Conservation (phyloP, 2,329 filamentous ascomycete genomes). For the Fusarium guadeloupense region DNA sequence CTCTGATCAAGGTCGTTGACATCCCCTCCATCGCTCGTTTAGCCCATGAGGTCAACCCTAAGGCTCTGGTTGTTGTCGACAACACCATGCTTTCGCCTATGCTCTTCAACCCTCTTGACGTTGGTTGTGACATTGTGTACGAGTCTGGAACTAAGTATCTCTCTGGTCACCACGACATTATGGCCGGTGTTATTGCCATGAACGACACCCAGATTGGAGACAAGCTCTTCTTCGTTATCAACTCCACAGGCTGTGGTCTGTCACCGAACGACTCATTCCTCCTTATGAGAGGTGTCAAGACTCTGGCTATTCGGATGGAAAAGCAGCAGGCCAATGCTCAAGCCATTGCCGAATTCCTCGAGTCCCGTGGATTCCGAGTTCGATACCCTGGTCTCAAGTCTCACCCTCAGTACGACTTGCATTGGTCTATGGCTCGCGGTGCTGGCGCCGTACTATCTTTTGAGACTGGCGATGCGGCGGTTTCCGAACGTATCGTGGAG, state of each 20-base stretch:
- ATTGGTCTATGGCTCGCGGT: slow-evolving; percentile 94
- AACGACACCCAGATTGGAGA: slow-evolving; percentile 86
- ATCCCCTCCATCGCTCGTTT: slow-evolving; percentile 80
- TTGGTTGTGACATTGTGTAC: slow-evolving; percentile 96
- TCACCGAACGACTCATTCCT: slow-evolving; percentile 97
- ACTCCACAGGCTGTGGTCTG: slow-evolving; percentile 92
- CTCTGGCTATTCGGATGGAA: slow-evolving; percentile 96
- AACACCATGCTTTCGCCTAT: slow-evolving; percentile 99
- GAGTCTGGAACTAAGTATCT: slow-evolving; percentile 98
- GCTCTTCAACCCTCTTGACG: slow-evolving; percentile 90
- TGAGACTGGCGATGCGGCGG: slow-evolving; percentile 84
- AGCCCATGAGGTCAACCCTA: slow-evolving; percentile 79
- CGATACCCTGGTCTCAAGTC: slow-evolving; percentile 94
- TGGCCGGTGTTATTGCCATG: slow-evolving; percentile 95
- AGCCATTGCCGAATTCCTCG: slow-evolving; percentile 90
- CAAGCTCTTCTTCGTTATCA: slow-evolving; percentile 96
- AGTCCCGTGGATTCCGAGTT: slow-evolving; percentile 90
- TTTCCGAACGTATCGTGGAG: slow-evolving; percentile 95
- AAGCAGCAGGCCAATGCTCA: slow-evolving; percentile 96
- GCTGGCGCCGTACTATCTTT: slow-evolving; percentile 95
- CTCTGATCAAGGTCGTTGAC: slow-evolving; percentile 97
- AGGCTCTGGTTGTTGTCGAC: slow-evolving; percentile 88
- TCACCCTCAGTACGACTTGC: slow-evolving; percentile 95
- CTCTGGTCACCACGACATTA: slow-evolving; percentile 97
- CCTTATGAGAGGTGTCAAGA: slow-evolving; percentile 95